phyloP scores from a whole-genome alignment of 176 grass and related monocot species.

The Raddia distichophylla region DNA sequence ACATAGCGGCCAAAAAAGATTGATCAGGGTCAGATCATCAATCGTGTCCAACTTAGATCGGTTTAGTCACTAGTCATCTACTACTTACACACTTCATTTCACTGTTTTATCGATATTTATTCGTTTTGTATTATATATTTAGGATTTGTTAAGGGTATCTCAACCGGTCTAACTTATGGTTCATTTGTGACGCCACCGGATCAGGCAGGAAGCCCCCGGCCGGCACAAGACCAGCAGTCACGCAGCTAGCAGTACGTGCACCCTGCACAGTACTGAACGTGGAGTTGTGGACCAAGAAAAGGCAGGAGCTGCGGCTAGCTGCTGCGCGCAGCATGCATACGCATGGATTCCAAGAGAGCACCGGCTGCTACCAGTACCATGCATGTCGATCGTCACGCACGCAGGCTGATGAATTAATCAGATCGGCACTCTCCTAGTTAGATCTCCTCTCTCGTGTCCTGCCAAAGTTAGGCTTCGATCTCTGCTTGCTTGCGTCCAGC shows the following conservation, averaged over 20 bases:
- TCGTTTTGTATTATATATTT: too few relatives aligned
- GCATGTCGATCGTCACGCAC: background rate
- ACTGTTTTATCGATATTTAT: too few relatives aligned
- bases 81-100: too few relatives aligned
- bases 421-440: background rate
- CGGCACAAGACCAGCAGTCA: background rate
- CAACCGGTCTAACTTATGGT: too few relatives aligned
- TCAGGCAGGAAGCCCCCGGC: background rate
- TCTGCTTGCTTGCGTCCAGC: background rate
- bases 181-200: too few relatives aligned
- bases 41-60: too few relatives aligned
- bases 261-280: background rate
- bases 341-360: background rate
- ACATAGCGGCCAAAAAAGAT: too few relatives aligned
- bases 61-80: too few relatives aligned
- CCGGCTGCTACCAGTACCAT: background rate
- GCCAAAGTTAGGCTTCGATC: slow-evolving; percentile 20
- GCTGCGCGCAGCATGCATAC: background rate
- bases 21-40: too few relatives aligned
- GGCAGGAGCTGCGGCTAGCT: background rate
- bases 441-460: slow-evolving; percentile 4
- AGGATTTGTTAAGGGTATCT: too few relatives aligned
- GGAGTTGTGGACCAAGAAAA: background rate
- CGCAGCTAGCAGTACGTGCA: background rate
- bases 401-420: background rate